A percentile compares a stretch with the other conserved stretches of the same genome.
Conservation (phyloP, 768 basidiomycete genomes). For the Mycena polygramma region DNA sequence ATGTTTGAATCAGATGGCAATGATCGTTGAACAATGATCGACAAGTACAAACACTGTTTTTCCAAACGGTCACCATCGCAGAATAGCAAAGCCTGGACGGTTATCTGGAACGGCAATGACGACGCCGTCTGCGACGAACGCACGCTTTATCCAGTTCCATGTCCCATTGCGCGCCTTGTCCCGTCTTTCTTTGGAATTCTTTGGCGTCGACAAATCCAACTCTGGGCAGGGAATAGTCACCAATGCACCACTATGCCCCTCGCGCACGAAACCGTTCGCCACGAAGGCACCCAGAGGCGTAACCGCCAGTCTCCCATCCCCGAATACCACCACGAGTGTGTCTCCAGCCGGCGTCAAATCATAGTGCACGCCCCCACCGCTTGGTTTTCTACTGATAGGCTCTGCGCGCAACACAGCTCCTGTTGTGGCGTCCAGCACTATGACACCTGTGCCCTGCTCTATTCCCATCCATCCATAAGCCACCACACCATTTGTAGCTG, state of each 20-base stretch:
- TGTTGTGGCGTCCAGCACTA: conserved; percentile 27
- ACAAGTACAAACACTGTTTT: too few relatives aligned
- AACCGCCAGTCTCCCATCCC: conserved; percentile 20
- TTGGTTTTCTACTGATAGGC: conserved; percentile 20
- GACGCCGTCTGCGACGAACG: conserved; percentile 19
- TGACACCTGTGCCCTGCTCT: conserved; percentile 22
- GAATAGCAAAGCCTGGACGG: conserved; percentile 23
- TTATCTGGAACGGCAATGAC: conserved; percentile 23
- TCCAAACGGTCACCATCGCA: background rate
- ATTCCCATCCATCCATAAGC: conserved; percentile 26
- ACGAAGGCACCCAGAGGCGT: conserved; percentile 17
- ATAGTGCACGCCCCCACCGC: conserved; percentile 14
- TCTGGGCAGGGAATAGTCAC: conserved; percentile 29
- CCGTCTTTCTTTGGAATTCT: conserved; percentile 25
- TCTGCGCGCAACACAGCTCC: conserved; percentile 28
- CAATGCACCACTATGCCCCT: conserved; percentile 20
- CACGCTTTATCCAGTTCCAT: conserved; percentile 28
- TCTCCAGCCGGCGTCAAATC: conserved; percentile 27
- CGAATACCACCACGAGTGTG: conserved; percentile 26
- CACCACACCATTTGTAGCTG: conserved; percentile 18
- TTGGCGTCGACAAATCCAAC: conserved; percentile 26
- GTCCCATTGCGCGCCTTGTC: conserved; percentile 18
- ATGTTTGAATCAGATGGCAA: too few relatives aligned
- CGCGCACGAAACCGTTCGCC: conserved; percentile 27
- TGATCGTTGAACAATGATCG: too few relatives aligned